Conservation (phyloP, 768 basidiomycete genomes). For the Panaeolus papilionaceus region DNA sequence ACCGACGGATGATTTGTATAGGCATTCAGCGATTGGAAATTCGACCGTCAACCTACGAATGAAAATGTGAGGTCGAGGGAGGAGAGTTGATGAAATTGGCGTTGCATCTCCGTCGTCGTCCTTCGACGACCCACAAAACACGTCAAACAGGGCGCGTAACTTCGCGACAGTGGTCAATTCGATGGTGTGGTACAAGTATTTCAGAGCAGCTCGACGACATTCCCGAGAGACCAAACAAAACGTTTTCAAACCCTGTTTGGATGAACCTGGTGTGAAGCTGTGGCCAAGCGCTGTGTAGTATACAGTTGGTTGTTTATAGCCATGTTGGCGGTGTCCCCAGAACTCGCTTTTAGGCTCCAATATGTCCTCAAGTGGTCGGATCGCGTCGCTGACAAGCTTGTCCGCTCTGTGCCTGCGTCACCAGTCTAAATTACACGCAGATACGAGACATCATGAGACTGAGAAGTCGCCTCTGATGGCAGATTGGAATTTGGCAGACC, state of each 20-base stretch:
- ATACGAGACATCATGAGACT: no score
- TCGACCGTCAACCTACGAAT: neutral
- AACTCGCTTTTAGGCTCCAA: neutral
- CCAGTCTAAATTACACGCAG: no score
- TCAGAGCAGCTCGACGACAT: neutral
- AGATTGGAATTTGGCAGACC: no score
- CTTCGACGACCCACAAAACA: neutral
- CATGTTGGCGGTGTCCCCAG: neutral
- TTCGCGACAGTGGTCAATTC: neutral
- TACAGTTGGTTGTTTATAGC: no score
- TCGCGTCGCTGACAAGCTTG: neutral
- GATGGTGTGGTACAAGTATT: neutral
- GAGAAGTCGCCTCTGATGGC: no score
- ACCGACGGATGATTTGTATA: neutral
- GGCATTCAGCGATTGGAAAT: neutral
- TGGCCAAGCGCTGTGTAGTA: no score
- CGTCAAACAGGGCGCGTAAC: neutral
- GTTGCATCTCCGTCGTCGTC: neutral
- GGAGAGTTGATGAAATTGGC: neutral
- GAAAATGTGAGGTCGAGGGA: neutral
- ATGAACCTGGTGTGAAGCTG: neutral
- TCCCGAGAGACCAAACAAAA: neutral
- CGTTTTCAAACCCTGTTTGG: neutral
- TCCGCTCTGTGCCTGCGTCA: neutral
- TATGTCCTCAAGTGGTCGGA: neutral